Base-by-base conservation (phyloP, 2,329 filamentous ascomycete species). In the Penicillium sp. region DNA sequence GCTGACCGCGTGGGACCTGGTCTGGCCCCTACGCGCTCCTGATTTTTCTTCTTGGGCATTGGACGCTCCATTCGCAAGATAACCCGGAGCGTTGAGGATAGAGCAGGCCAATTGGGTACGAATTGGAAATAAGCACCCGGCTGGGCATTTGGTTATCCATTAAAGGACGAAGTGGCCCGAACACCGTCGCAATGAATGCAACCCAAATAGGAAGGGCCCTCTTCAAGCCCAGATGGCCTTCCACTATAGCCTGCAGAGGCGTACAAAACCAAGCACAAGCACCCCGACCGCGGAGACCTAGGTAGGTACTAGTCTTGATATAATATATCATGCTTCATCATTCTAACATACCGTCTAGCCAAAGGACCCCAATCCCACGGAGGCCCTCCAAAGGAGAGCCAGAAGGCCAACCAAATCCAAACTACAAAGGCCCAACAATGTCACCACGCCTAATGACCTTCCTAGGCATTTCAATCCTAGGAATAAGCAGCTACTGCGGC, bases 401-500 rank as follows among this genome's bases (percentile, higher is more conserved):
- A 57, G 42, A 61, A 64, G 48, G 58, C 69, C 64, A 55, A 64
- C 14, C 14, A 23, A 45, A 37, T 53, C 47, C 48, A 27, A 31
- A 39, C 27, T 56, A 52, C 54, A 57, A 35, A 21, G 52, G 45
- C 31, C 54, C 47, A 35, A 52, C 55, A 37, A 66, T 74, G 52
- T 69, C 72, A 7, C 71, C 74, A 3, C 63, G 66, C 43, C 66
- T 69, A 19, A 68, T 79, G 59, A 77, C 74, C 45, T 64, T 73
- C 16, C 58, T 75, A 14, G 76, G 73, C 4, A 61, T 79, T 42
- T 68, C 74, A 50, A 68, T 75, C 50, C 73, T 80, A 39, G 64
- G 66, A 1, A 68, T 80, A 16, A 77, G 77, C 56, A 72, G 71
- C 13, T 81, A 81, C 67, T 71, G 72, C 55, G 71, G 73, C 50